Percentiles rank a stretch among this genome's conserved stretches.
phyloP scores from a whole-genome alignment of 2,329 filamentous ascomycete species.

The Apiospora saccharicola region DNA sequence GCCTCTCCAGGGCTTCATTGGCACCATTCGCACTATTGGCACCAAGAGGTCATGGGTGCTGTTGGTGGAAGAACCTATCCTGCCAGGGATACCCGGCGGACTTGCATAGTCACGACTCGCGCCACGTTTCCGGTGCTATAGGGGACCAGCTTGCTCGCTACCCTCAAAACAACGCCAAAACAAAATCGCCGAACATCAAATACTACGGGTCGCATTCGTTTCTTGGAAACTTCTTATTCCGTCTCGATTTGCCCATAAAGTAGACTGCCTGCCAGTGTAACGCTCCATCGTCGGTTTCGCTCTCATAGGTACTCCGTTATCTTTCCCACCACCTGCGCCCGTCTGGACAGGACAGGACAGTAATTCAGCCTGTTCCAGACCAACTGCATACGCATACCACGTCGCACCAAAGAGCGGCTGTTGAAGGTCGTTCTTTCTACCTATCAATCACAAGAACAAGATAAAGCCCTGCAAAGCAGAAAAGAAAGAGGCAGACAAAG shows the following conservation, averaged over 20 bases:
- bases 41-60: background rate
- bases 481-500: background rate
- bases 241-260: background rate
- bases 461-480: background rate
- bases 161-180: background rate
- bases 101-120: constrained; percentile 18
- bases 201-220: background rate
- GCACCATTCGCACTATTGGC: no score
- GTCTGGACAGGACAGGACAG: background rate
- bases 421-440: background rate
- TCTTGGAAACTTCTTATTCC: background rate
- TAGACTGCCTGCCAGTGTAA: background rate
- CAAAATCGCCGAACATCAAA: background rate
- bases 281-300: constrained; percentile 15
- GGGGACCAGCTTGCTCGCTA: background rate
- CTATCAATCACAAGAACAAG: background rate
- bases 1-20: background rate
- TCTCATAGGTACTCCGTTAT: constrained; percentile 1
- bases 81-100: background rate
- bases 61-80: background rate
- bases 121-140: constrained; percentile 1
- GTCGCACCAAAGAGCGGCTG: background rate
- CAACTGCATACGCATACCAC: background rate
- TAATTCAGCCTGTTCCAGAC: constrained; percentile 9
- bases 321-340: background rate